These are phyloP conservation scores for Verticillium nubilum DNA, from an alignment of 2,329 filamentous ascomycete species.

Conservation along the genomic window DNA sequence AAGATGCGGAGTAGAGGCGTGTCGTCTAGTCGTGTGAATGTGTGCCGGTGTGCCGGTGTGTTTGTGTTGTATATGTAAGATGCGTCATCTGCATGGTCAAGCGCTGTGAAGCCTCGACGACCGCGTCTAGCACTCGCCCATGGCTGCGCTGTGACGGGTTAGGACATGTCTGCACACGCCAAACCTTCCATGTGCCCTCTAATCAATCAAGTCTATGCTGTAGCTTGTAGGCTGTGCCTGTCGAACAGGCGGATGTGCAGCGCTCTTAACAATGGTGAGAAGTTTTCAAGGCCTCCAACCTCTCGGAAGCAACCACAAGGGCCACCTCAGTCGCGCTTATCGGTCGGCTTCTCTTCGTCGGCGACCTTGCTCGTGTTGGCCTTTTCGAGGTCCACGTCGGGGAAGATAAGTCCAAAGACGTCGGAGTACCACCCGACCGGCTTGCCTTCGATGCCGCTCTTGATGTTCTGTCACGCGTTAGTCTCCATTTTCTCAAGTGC, in stretches of 20 bases:
- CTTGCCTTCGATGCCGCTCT: conserved; percentile 87
- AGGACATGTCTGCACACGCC: not conserved
- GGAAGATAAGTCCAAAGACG: conserved; percentile 88
- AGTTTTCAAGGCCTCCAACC: not conserved
- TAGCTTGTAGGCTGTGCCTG: too few relatives aligned
- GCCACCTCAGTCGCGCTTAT: conserved; percentile 3
- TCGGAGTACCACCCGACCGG: conserved; percentile 92
- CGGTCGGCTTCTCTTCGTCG: conserved; percentile 32
- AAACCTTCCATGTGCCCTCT: not conserved
- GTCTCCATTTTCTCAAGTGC: too few relatives aligned
- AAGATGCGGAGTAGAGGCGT: not conserved
- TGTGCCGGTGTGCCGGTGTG: not conserved
- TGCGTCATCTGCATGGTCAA: not conserved
- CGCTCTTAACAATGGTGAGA: conserved; percentile 1
- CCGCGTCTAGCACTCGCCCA: not conserved
- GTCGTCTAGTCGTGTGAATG: conserved; percentile 1
- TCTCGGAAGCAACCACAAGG: not conserved
- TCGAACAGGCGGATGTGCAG: not conserved
- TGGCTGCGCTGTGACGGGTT: too few relatives aligned
- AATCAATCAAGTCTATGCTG: conserved; percentile 4
- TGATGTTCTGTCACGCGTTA: conserved; percentile 72
- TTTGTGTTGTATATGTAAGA: not conserved
- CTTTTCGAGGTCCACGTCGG: conserved; percentile 65
- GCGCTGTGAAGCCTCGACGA: not conserved
- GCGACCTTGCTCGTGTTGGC: conserved; percentile 69